A percentile compares a stretch with the other conserved stretches of the same genome.
phyloP scores from a whole-genome alignment of 129 eudicot genomes.

The Flaveria sonorensis region DNA sequence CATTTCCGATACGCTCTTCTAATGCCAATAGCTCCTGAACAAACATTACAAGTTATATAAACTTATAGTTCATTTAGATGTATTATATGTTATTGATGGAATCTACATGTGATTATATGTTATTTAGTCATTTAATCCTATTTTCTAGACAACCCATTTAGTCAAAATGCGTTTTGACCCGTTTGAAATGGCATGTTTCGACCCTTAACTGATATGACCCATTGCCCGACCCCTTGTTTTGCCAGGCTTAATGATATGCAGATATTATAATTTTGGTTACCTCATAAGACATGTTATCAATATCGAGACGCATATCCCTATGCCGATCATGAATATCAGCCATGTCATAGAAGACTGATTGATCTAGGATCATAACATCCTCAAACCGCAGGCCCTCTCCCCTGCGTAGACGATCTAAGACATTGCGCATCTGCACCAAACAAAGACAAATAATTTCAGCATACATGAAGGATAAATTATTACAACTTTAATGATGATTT shows the following conservation, averaged over 20 bases:
- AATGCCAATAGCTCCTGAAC: constrained; percentile 83
- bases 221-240: too few relatives aligned
- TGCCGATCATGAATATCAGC: constrained; percentile 75
- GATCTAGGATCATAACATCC: constrained; percentile 95
- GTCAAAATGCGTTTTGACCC: too few relatives aligned
- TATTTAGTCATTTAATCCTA: too few relatives aligned
- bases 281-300: constrained; percentile 98
- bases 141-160: too few relatives aligned
- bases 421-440: constrained; percentile 67
- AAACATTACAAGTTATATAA: not conserved
- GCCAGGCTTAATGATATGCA: not conserved
- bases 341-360: constrained; percentile 67
- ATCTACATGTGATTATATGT: too few relatives aligned
- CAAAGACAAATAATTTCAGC: not conserved
- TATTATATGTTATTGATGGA: too few relatives aligned
- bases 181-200: too few relatives aligned
- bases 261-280: constrained; percentile 28
- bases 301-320: constrained; percentile 92
- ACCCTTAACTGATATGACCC: too few relatives aligned
- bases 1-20: constrained; percentile 90
- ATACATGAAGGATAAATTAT: not conserved
- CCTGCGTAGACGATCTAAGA: constrained; percentile 80
- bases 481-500: not conserved
- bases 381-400: constrained; percentile 90
- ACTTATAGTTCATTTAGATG: not conserved